These are phyloP conservation scores for Marasmius fiardii DNA, from an alignment of 1,284 basidiomycete species.

Conservation along the genomic window DNA sequence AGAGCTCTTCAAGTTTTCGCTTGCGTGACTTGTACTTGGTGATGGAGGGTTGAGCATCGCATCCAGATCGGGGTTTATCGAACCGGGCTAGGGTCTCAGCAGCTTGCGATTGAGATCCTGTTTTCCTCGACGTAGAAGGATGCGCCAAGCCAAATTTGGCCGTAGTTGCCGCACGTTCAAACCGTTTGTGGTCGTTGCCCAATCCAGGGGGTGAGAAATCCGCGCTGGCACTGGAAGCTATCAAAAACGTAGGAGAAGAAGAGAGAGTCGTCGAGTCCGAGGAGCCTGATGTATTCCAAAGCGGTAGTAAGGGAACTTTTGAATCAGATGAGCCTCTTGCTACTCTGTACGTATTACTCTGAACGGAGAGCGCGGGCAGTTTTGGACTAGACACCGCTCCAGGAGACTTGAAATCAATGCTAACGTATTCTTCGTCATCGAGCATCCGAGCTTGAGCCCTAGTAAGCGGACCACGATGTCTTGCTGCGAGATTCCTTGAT, in stretches of 20 bases:
- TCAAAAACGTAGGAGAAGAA: neutral
- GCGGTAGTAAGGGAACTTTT: neutral
- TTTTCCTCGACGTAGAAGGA: neutral
- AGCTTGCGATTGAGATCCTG: neutral
- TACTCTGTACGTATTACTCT: neutral
- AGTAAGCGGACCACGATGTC: neutral
- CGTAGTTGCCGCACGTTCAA: neutral
- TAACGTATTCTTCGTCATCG: neutral
- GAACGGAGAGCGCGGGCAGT: neutral
- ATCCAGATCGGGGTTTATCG: neutral
- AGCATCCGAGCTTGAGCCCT: neutral
- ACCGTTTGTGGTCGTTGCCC: neutral
- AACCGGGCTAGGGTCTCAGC: neutral
- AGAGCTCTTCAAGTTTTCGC: slow-evolving; percentile 1
- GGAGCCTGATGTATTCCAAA: neutral
- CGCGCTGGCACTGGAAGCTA: neutral
- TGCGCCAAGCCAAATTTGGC: too few relatives aligned
- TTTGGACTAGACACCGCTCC: neutral
- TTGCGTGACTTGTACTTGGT: neutral
- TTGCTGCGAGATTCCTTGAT: too few relatives aligned
- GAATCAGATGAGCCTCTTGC: neutral
- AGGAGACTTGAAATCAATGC: neutral
- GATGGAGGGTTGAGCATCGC: neutral
- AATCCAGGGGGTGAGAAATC: neutral
- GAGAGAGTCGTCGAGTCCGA: neutral